These are phyloP conservation scores for Septoria linicola DNA, from an alignment of 2,329 filamentous ascomycete species.

Conservation along the genomic window DNA sequence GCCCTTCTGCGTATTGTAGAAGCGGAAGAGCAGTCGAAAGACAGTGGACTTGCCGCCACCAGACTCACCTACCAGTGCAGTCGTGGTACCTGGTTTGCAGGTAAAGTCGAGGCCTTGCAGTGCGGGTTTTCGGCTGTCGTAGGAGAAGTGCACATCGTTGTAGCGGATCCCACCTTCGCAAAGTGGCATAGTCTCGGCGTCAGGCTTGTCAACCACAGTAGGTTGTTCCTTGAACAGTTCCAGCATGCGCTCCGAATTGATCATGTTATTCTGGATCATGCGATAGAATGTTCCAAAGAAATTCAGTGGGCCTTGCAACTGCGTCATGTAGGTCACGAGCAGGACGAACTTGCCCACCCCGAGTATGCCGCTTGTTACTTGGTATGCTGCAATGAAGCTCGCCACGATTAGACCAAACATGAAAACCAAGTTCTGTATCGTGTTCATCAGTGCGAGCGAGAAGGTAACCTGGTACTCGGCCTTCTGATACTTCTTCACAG, in stretches of 20 bases:
- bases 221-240: slow-evolving; percentile 96
- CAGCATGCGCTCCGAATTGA: slow-evolving; percentile 90
- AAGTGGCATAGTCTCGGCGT: slow-evolving; percentile 60
- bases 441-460: slow-evolving; percentile 60
- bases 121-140: slow-evolving; percentile 82
- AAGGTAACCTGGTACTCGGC: slow-evolving; percentile 58
- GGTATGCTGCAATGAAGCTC: slow-evolving; percentile 67
- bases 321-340: slow-evolving; percentile 71
- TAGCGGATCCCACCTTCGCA: slow-evolving; percentile 84
- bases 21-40: slow-evolving; percentile 92
- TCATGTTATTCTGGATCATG: slow-evolving; percentile 94
- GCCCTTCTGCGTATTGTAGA: slow-evolving; percentile 82
- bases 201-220: slow-evolving; percentile 76
- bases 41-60: slow-evolving; percentile 96
- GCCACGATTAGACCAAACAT: slow-evolving; percentile 65
- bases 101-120: slow-evolving; percentile 80
- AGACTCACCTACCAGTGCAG: slow-evolving; percentile 92
- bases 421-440: slow-evolving; percentile 64
- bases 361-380: slow-evolving; percentile 61
- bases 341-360: slow-evolving; percentile 68
- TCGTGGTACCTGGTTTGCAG: slow-evolving; percentile 86
- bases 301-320: slow-evolving; percentile 67
- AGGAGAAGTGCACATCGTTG: slow-evolving; percentile 85
- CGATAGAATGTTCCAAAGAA: slow-evolving; percentile 92
- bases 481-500: slow-evolving; percentile 57